Evolutionary conservation across 176 grass and related monocot genomes (phyloP).

Genomic region (Chloris gayana): DNA sequence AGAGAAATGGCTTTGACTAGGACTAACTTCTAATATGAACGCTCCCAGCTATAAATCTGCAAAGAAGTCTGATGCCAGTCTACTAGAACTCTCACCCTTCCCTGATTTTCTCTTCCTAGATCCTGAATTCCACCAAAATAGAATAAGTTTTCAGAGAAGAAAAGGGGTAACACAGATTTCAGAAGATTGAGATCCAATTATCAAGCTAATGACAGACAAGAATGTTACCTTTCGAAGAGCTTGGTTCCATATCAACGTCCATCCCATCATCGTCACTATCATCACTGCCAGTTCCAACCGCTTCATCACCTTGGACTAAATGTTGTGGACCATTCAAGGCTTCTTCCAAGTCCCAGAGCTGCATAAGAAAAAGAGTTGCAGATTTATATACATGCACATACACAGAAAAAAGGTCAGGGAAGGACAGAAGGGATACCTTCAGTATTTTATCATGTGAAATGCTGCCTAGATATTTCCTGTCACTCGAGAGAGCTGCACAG

Average conservation of each 20-base stretch:
- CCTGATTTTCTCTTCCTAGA: conserved; percentile 32
- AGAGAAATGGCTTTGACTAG: not conserved
- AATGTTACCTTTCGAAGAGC: conserved; percentile 57
- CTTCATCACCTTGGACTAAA: conserved; percentile 28
- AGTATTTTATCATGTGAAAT: conserved; percentile 94
- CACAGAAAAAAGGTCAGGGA: not conserved
- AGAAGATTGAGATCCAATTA: not conserved
- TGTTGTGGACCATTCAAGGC: conserved; percentile 56
- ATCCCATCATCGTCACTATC: conserved; percentile 58
- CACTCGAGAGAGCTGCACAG: conserved; percentile 69
- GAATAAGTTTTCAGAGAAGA: not conserved
- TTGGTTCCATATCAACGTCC: conserved; percentile 72
- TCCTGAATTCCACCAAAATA: not conserved
- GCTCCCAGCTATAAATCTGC: conserved; percentile 51
- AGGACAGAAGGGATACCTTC: conserved; percentile 54
- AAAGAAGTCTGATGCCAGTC: conserved; percentile 49
- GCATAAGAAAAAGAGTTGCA: conserved; percentile 27
- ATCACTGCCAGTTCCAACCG: conserved; percentile 44
- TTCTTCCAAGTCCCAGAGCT: conserved; percentile 94
- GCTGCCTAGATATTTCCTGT: conserved; percentile 82
- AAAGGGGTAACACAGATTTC: not conserved
- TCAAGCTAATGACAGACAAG: too few species aligned
- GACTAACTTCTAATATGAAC: not conserved
- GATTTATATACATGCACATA: not conserved
- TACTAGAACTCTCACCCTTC: conserved; percentile 40